phyloP scores from a whole-genome alignment of 306 rosid genomes.

The Erythrophleum fordii region DNA sequence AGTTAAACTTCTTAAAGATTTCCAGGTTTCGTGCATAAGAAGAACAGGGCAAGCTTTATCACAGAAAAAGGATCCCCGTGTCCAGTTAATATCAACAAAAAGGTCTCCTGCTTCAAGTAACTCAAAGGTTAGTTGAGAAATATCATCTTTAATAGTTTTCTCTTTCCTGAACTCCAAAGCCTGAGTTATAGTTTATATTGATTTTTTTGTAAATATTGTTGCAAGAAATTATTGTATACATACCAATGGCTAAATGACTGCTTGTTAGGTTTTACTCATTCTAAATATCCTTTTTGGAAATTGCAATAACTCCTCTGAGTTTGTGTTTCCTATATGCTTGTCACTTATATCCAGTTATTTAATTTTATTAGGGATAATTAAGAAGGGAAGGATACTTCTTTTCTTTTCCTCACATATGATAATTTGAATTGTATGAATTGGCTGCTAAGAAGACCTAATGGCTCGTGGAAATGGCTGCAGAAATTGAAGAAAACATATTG shows the following conservation, averaged over 20 bases:
- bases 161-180: constrained; percentile 5
- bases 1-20: constrained; percentile 76
- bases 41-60: constrained; percentile 75
- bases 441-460: not conserved
- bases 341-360: constrained; percentile 3
- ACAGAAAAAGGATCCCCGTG: constrained; percentile 69
- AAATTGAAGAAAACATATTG: not conserved
- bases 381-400: not conserved
- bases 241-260: not conserved
- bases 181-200: constrained; percentile 10
- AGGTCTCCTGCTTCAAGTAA: constrained; percentile 46
- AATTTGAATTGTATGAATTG: not conserved
- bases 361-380: constrained; percentile 13
- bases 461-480: not conserved
- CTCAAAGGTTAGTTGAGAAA: constrained; percentile 60
- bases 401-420: not conserved
- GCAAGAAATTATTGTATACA: not conserved
- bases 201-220: too few relatives aligned
- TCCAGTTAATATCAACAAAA: constrained; percentile 73
- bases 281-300: not conserved
- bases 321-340: not conserved
- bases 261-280: constrained; percentile 6
- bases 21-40: constrained; percentile 70
- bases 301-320: constrained; percentile 3
- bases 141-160: constrained; percentile 11